phyloP scores from a whole-genome alignment of 2,329 filamentous ascomycete genomes.

The Amphichorda felina region DNA sequence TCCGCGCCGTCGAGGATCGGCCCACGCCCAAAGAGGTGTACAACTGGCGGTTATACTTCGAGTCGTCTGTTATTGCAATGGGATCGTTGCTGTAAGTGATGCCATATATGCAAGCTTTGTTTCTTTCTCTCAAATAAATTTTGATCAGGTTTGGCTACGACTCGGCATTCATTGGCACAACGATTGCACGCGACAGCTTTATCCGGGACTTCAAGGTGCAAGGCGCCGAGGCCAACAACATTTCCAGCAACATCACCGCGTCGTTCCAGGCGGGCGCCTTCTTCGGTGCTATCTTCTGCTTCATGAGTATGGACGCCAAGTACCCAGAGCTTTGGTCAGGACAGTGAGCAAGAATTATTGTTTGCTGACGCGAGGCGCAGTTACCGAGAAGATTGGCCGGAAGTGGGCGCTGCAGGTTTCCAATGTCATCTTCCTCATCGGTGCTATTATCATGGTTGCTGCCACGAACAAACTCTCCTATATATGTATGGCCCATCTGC shows the following conservation, averaged over 20 bases:
- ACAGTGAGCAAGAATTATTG: too few relatives aligned
- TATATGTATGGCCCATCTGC: constrained; percentile 22
- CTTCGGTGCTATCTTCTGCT: constrained; percentile 37
- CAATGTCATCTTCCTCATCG: constrained; percentile 29
- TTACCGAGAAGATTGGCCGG: constrained; percentile 35
- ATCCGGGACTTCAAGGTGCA: constrained; percentile 24
- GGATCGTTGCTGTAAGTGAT: constrained; percentile 26
- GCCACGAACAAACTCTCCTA: constrained; percentile 26
- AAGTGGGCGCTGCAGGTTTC: constrained; percentile 35
- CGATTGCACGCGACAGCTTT: constrained; percentile 36
- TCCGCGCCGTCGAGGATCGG: constrained; percentile 39
- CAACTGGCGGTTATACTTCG: constrained; percentile 36
- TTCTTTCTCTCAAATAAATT: not conserved
- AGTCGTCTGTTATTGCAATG: constrained; percentile 34
- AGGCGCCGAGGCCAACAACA: constrained; percentile 14
- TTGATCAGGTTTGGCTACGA: constrained; percentile 36
- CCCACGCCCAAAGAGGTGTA: constrained; percentile 44
- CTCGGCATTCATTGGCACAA: constrained; percentile 41
- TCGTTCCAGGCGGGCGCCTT: constrained; percentile 38
- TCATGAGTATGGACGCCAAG: constrained; percentile 21
- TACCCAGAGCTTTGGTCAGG: not conserved
- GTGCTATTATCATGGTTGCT: constrained; percentile 29
- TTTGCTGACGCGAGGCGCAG: constrained; percentile 7
- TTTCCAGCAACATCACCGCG: constrained; percentile 31
- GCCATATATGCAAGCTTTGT: not conserved